Evolutionary conservation across 2,329 filamentous ascomycete species (phyloP), one percentile per base, ranked within the genome.

Genomic region (Westerdykella sp.): DNA sequence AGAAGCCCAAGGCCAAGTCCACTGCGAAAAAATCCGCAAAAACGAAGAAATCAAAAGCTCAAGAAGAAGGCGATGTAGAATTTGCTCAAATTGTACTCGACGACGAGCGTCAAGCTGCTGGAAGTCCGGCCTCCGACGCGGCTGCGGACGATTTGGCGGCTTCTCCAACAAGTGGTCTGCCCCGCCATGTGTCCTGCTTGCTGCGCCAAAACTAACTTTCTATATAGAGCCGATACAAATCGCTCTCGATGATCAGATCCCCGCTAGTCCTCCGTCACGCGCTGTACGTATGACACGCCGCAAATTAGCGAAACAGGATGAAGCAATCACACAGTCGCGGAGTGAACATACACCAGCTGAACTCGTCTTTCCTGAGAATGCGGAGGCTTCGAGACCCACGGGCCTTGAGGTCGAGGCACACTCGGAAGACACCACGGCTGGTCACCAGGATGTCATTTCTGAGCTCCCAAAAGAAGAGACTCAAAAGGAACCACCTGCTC

Each of bases 221-320:
- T 28, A 4, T 10, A 28, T 28, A 28, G 25, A 12, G 25, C 7
- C 25, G 11, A 28, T 12, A 7, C 25, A 57, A 45, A 39, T 46
- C 13, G 48, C 55, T 12, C 40, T 50, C 41, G 44, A 41, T 36
- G 51, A 59, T 28, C 49, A 61, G 39, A 47, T 45, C n/a, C 56
- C 56, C 10, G 51, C 51, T 15, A 50, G 41, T 11, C 57, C 61
- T 13, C 53, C 57, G 5, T 48, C 59, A 14, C 60, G 57, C 40
- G 48, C 62, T 23, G 48, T 57, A 11, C 58, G 61, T 44, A 57
- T 58, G 42, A 66, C 63, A 30, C 60, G 65, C 37, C 60, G 63
- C 34, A 63, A 66, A 46, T 44, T 66, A 43, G 59, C 61, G 11
- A 63, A 57, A 7, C 32, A 35, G 7, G 32, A 35, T 5, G 32